Evolutionary conservation across 2,329 filamentous ascomycete genomes (phyloP), one percentile per base, ranked within the genome.

Genomic region (Aspergillus ibericus): DNA sequence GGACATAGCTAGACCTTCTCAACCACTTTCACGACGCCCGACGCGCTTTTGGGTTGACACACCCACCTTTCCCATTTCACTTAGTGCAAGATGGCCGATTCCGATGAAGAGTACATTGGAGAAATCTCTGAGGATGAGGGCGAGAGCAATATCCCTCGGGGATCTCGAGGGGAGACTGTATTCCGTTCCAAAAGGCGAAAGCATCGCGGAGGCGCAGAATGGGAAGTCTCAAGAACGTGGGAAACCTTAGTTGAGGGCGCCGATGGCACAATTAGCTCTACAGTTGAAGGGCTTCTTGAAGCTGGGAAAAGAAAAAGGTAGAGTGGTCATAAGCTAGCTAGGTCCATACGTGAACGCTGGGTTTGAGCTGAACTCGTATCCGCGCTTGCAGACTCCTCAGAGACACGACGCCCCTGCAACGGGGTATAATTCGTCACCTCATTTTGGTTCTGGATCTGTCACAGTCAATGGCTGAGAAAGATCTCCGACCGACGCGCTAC

Each of bases 391-490:
- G 93, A 67, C 80, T 98, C 61, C 82, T 96, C 61, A 90, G 92
- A 75, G 95, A 99, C 74, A 98, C 95, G 27, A 98, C 93, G 49
- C 95, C 95, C 12, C 81, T 99, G 55, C 95, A 99, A 77, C 86
- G 95, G 67, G 95, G 95, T 62, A 99, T 99, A 69, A 99, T 99
- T 76, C 88, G 95, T n/a, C 93, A 99, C 76, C 80, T 98, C 51
- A 87, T 98, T 57, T 82, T 99, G 20, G 88, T 98, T 38, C 79
- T 99, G 34, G 95, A 99, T 75, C 88, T 98, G 76, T 96, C 91
- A 20, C 89, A 91, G 63, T 91, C 93, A 52, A 99, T 99, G 95
- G 78, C 86, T 5, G 93, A 98, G 76, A 98, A 98, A 77, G 95
- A 99, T 72, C 83, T 98, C 65, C 86, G 95, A 25, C 95, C 95